Base-by-base conservation (phyloP, 192 early-diverging fungal genomes). In the Coemansia umbellata region DNA sequence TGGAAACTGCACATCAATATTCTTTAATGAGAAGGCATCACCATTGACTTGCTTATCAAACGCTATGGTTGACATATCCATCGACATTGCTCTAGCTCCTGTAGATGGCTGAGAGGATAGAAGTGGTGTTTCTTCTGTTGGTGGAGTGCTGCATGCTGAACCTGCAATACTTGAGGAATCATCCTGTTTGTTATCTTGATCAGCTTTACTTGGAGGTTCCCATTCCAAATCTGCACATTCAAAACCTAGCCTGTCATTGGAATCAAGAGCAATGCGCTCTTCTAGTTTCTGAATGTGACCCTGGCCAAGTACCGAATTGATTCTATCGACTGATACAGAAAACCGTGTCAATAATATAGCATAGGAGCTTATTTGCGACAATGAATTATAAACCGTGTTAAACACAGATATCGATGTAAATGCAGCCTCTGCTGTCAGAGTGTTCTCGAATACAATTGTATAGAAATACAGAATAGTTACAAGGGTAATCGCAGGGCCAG, bases 291-390 rank as follows among this genome's bases (percentile, higher is more conserved):
- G 75, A 42, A 91, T 56, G 58, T 95, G 84, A 3, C 78, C 67
- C 53, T 92, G 87, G 8, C 58, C 67, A 36, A 97, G 74, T 53
- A 89, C 95, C 27, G 73, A 66, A 36, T 82, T 79, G 39, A 97
- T 81, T 47, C 89, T 84, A 11, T 64, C 47, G 24, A 87, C 41
- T 23, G 86, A 83, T 15, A 89, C 86, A 18, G 66, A 76, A 14
- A 85, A 43, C 17, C 79, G 72, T 53, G 84, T 84, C 39, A 87
- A 75, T 13, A 78, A 78, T 42, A 60, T 55, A 50, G 83, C 78
- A 15, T 17, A 22, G 40, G 8, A 23, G 1, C 24, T 77, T 53
- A 27, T 67, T 67, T 10, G 81, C 60, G 39, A 84, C 73, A 87
- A 67, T 6, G 85, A 78, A 42, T 61, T 55, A 30, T 26, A 15